phyloP scores from a whole-genome alignment of 2,329 filamentous ascomycete genomes.

The Fusarium albidum region DNA sequence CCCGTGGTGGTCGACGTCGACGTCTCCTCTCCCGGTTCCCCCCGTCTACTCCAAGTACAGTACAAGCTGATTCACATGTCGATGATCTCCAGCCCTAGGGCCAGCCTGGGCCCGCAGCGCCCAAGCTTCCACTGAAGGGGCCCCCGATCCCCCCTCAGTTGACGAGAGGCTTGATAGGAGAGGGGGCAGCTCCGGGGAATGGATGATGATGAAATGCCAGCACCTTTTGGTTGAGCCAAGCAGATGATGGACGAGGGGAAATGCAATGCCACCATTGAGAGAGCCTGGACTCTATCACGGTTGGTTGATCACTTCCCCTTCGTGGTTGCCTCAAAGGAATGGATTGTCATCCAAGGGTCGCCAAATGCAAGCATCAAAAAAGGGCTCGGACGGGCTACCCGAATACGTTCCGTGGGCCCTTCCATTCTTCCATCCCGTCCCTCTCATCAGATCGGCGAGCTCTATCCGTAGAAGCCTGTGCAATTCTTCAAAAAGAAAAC shows the following conservation, averaged over 20 bases:
- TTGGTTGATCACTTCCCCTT: conserved; percentile 1
- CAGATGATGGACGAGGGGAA: background rate
- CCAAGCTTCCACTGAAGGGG: conserved; percentile 29
- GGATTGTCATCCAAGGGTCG: conserved; percentile 1
- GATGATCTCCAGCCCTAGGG: conserved; percentile 42
- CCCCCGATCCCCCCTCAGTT: conserved; percentile 20
- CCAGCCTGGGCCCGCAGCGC: conserved; percentile 26
- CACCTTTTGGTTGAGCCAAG: conserved; percentile 10
- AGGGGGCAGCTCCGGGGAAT: conserved; percentile 20
- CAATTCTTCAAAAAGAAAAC: background rate
- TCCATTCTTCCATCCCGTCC: background rate
- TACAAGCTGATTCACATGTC: conserved; percentile 37
- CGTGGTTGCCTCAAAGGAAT: background rate
- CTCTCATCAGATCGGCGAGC: background rate
- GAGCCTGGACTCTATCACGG: background rate
- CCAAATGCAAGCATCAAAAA: conserved; percentile 10
- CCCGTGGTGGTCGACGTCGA: conserved; percentile 26
- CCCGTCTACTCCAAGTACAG: conserved; percentile 28
- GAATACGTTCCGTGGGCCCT: background rate
- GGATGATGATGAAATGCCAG: conserved; percentile 10
- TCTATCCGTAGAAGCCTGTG: background rate
- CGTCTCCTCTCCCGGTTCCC: conserved; percentile 34
- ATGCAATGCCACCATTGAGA: conserved; percentile 3
- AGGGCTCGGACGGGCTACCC: conserved; percentile 5
- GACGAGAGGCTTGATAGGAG: too few species aligned